Evolutionary conservation across 495 filamentous ascomycete species (phyloP).

Genomic region (Penicillium lividum): DNA sequence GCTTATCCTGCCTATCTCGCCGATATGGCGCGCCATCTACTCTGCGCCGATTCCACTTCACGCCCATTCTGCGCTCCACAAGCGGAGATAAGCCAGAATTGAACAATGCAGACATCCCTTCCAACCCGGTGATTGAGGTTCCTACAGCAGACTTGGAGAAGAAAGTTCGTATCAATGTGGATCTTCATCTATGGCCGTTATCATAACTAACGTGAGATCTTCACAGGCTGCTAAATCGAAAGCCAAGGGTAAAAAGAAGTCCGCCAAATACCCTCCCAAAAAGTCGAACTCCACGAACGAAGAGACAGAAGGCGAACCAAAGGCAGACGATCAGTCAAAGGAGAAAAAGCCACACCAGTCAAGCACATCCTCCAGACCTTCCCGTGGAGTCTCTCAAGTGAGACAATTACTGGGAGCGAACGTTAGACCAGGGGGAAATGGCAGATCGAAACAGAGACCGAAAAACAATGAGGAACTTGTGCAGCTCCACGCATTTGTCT

Average conservation of each 20-base stretch:
- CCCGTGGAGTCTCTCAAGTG: not conserved
- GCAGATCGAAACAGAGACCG: not conserved
- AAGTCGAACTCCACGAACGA: not conserved
- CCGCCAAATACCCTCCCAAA: not conserved
- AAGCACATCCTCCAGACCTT: not conserved
- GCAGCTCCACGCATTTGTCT: not conserved
- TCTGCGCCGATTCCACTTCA: constrained; percentile 33
- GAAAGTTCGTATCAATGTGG: not conserved
- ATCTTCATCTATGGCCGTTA: not conserved
- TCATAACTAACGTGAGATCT: not conserved
- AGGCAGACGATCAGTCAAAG: not conserved
- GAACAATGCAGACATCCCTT: not conserved
- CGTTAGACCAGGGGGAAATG: not conserved
- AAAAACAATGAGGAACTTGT: not conserved
- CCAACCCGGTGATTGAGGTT: not conserved
- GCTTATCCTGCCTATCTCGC: constrained; percentile 37
- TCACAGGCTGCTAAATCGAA: not conserved
- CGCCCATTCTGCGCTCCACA: constrained; percentile 15
- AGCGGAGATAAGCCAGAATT: not conserved
- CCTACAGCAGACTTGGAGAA: not conserved
- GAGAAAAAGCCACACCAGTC: not conserved
- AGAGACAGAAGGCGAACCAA: not conserved
- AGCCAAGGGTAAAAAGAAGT: not conserved
- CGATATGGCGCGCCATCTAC: constrained; percentile 25
- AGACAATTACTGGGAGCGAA: not conserved